Percentiles rank a stretch among this genome's conserved stretches.
These are phyloP conservation scores for Mucor lusitanicus DNA, from an alignment of 371 early-diverging fungal genomes.

Conservation along the genomic window DNA sequence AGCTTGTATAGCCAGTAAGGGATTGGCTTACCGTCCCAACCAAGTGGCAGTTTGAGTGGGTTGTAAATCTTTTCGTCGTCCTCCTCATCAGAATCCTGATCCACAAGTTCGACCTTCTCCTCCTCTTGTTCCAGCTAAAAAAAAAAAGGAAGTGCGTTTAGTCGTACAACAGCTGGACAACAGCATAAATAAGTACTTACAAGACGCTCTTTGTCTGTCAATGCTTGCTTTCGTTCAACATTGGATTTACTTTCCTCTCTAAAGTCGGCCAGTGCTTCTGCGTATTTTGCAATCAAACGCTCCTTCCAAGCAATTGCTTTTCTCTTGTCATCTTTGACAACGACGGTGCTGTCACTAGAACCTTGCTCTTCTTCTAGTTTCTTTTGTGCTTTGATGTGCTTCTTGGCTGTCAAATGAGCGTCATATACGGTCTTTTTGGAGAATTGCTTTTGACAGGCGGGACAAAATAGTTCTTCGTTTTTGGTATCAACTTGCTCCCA, in stretches of 20 bases:
- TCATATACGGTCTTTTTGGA: conserved; percentile 84
- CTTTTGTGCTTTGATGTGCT: conserved; percentile 85
- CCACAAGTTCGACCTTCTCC: conserved; percentile 73
- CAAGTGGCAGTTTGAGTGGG: conserved; percentile 94
- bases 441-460: conserved; percentile 85
- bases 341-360: conserved; percentile 22
- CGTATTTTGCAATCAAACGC: conserved; percentile 60
- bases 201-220: conserved; percentile 85
- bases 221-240: conserved; percentile 92
- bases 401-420: conserved; percentile 86
- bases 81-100: conserved; percentile 80
- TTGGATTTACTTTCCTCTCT: conserved; percentile 84
- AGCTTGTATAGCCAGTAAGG: conserved; percentile 98
- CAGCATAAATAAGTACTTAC: conserved; percentile 35
- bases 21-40: conserved; percentile 99
- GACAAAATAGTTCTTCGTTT: conserved; percentile 67
- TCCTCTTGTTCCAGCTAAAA: conserved; percentile 63
- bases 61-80: conserved; percentile 93
- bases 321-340: conserved; percentile 53
- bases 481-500: conserved; percentile 59
- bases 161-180: not conserved
- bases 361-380: conserved; percentile 38
- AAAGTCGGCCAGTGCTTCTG: conserved; percentile 57
- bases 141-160: not conserved
- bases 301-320: conserved; percentile 69